phyloP scores from a whole-genome alignment of 169 alveolate species.

The Plasmodium reichenowi region DNA sequence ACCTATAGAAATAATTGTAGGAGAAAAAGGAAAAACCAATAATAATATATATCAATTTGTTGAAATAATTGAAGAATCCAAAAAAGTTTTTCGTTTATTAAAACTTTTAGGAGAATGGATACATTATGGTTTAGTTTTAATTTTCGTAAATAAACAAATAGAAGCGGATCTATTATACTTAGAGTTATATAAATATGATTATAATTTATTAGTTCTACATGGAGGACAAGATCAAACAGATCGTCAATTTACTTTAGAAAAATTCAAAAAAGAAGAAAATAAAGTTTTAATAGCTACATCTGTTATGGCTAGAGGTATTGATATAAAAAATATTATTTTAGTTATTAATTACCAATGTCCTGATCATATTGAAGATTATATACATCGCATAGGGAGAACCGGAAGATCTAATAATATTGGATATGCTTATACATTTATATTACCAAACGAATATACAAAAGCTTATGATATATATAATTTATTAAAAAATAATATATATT shows the following conservation, averaged over 20 bases:
- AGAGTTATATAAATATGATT: conserved; percentile 88
- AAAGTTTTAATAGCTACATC: conserved; percentile 98
- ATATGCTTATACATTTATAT: conserved; percentile 96
- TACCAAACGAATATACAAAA: conserved; percentile 94
- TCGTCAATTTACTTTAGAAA: conserved; percentile 95
- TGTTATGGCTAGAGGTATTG: conserved; percentile 99
- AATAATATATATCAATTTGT: conserved; percentile 95
- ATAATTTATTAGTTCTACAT: conserved; percentile 94
- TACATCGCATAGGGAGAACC: conserved; percentile 99
- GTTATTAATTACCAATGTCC: conserved; percentile 98
- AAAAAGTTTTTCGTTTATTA: conserved; percentile 91
- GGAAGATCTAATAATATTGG: conserved; percentile 99
- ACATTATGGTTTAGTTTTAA: conserved; percentile 95
- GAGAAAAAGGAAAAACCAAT: conserved; percentile 92
- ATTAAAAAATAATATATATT: conserved; percentile 75
- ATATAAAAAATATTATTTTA: conserved; percentile 94
- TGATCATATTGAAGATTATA: conserved; percentile 99
- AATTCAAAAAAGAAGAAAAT: conserved; percentile 89
- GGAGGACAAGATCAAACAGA: conserved; percentile 99
- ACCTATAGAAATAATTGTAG: conserved; percentile 97
- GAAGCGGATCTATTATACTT: conserved; percentile 97
- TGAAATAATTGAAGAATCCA: conserved; percentile 91
- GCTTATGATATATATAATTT: conserved; percentile 96
- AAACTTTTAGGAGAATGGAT: conserved; percentile 97
- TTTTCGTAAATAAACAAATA: conserved; percentile 96